Conservation (phyloP, 2,329 filamentous ascomycete species). For the Cladosporium sp. region DNA sequence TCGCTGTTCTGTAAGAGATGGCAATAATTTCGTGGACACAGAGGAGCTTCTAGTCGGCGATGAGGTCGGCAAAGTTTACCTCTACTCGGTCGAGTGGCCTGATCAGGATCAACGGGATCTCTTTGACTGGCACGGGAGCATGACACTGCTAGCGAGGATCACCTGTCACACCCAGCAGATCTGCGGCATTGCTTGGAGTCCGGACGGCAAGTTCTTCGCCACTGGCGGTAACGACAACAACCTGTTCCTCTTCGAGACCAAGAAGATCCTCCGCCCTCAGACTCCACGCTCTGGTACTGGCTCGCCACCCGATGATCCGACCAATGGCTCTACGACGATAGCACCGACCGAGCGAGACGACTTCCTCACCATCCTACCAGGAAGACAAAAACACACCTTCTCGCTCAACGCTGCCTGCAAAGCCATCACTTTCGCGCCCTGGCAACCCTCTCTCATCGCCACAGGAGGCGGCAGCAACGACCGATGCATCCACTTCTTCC, state of each 20-base stretch:
- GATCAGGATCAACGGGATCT: constrained; percentile 60
- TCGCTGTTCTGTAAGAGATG: constrained; percentile 51
- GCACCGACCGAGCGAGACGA: constrained; percentile 31
- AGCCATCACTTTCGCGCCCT: constrained; percentile 94
- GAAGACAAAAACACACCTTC: constrained; percentile 68
- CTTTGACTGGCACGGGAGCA: constrained; percentile 73
- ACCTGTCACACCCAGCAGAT: constrained; percentile 83
- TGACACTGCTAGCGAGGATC: constrained; percentile 76
- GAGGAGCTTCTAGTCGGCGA: constrained; percentile 89
- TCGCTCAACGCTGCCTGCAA: constrained; percentile 86
- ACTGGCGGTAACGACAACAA: constrained; percentile 91
- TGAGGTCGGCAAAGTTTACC: constrained; percentile 77
- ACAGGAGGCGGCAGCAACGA: constrained; percentile 93
- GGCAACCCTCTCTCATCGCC: constrained; percentile 82
- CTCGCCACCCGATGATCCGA: constrained; percentile 20
- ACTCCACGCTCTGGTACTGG: background rate
- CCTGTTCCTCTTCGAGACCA: constrained; percentile 76
- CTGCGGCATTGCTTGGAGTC: constrained; percentile 88
- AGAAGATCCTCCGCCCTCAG: constrained; percentile 49
- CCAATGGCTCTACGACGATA: constrained; percentile 21
- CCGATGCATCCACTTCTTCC: constrained; percentile 93
- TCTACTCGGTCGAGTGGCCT: constrained; percentile 87
- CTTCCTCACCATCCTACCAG: constrained; percentile 32
- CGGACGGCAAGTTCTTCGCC: constrained; percentile 73
- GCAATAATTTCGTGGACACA: constrained; percentile 58